phyloP scores from a whole-genome alignment of 2,329 filamentous ascomycete genomes.

The Corinectria fuckeliana region DNA sequence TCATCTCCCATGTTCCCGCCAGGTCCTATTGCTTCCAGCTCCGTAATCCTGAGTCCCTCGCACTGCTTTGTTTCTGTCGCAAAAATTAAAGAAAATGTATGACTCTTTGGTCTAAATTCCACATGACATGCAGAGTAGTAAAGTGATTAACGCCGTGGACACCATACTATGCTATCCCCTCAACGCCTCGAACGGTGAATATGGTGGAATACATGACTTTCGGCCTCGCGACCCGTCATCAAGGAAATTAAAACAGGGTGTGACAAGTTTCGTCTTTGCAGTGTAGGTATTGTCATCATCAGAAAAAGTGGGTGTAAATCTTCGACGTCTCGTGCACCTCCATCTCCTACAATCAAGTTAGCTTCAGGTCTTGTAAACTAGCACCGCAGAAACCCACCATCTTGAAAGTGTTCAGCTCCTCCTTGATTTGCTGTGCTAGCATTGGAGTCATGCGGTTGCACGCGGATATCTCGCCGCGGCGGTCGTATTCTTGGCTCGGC shows the following conservation, averaged over 20 bases:
- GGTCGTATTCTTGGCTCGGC: constrained; percentile 94
- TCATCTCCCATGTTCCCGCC: constrained; percentile 24
- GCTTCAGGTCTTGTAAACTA: constrained; percentile 25
- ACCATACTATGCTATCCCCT: constrained; percentile 64
- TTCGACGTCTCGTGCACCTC: constrained; percentile 99
- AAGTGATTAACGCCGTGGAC: constrained; percentile 59
- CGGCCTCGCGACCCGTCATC: constrained; percentile 33
- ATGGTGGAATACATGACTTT: constrained; percentile 59
- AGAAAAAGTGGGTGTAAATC: constrained; percentile 99
- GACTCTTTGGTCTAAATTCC: constrained; percentile 46
- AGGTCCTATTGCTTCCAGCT: constrained; percentile 25
- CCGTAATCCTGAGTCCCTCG: constrained; percentile 23
- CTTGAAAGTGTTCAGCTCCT: constrained; percentile 99
- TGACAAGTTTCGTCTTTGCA: constrained; percentile 34
- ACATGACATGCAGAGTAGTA: constrained; percentile 44
- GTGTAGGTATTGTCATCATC: constrained; percentile 54
- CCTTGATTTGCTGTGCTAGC: constrained; percentile 98
- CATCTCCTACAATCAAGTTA: constrained; percentile 79
- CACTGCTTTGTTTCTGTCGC: constrained; percentile 14
- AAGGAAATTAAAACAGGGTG: constrained; percentile 38
- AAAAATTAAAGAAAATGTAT: constrained; percentile 47
- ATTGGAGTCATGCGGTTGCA: constrained; percentile 97
- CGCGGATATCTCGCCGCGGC: constrained; percentile 92
- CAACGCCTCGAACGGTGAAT: constrained; percentile 59
- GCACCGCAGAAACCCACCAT: constrained; percentile 61